These are phyloP conservation scores for Pilasporangium apinafurcum DNA, from an alignment of 352 stramenopile genomes.

Conservation along the genomic window DNA sequence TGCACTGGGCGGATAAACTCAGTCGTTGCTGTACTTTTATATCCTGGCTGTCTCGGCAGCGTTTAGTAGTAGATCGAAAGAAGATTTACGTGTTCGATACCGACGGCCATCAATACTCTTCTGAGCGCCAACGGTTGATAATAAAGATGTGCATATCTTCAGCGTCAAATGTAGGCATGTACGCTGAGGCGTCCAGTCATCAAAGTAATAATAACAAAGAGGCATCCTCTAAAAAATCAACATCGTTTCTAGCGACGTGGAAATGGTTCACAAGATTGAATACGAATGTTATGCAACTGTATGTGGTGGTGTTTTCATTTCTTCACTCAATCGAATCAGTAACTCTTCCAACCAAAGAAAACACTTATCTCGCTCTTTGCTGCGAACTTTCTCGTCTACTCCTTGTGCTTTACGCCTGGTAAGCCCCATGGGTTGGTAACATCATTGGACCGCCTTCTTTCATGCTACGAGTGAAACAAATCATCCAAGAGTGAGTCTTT, in stretches of 20 bases:
- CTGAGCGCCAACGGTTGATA: too few species aligned
- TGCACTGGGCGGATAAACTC: too few species aligned
- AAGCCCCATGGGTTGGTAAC: conserved; percentile 81
- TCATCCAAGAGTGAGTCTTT: too few species aligned
- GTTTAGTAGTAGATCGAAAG: conserved; percentile 17
- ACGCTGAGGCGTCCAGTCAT: too few species aligned
- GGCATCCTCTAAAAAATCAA: too few species aligned
- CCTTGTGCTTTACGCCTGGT: conserved; percentile 48
- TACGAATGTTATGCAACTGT: conserved; percentile 4
- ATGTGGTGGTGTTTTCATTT: not conserved
- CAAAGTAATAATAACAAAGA: too few species aligned
- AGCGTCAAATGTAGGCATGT: too few species aligned
- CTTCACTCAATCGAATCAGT: not conserved
- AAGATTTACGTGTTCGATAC: conserved; percentile 20
- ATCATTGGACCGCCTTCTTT: conserved; percentile 87
- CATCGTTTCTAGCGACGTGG: too few species aligned
- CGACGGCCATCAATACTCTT: too few species aligned
- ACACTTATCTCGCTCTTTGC: not conserved
- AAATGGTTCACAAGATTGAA: too few species aligned
- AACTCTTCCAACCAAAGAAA: too few species aligned
- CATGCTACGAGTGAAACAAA: conserved; percentile 39
- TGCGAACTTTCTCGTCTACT: conserved; percentile 2
- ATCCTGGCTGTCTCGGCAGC: not conserved
- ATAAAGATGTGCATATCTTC: too few species aligned
- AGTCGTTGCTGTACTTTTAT: not conserved